A percentile compares a stretch with the other conserved stretches of the same genome.
These are phyloP conservation scores for Saccharomycopsis microspora DNA, from an alignment of 805 yeast genomes.

Conservation along the genomic window DNA sequence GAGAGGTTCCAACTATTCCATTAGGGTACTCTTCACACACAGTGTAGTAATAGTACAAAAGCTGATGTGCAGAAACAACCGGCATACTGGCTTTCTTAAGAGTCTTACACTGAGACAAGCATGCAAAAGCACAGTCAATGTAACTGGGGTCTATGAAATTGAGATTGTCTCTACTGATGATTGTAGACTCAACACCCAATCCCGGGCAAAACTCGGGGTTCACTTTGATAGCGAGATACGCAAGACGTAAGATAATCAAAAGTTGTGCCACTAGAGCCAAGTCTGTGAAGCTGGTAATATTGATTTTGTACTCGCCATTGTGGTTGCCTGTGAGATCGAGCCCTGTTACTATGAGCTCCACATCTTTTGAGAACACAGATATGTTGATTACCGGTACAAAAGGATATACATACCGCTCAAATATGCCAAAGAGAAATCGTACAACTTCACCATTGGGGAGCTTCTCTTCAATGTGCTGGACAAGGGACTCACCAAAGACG, in stretches of 20 bases:
- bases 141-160: slow-evolving; percentile 4
- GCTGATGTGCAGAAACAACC: slow-evolving; percentile 1
- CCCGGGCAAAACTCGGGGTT: slow-evolving; percentile 2
- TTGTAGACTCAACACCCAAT: slow-evolving; percentile 2
- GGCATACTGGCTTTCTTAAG: slow-evolving; percentile 4
- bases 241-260: slow-evolving; percentile 7
- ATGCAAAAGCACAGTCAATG: slow-evolving; percentile 7
- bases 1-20: slow-evolving; percentile 2
- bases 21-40: slow-evolving; percentile 10
- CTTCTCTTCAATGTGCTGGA: slow-evolving; percentile 5
- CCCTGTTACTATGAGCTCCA: slow-evolving; percentile 8
- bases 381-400: slow-evolving; percentile 11
- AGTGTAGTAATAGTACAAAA: slow-evolving; percentile 5
- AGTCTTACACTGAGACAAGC: slow-evolving; percentile 10
- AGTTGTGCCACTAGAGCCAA: slow-evolving; percentile 5
- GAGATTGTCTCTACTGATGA: background rate
- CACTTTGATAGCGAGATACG: slow-evolving; percentile 10
- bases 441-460: slow-evolving; percentile 6
- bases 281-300: slow-evolving; percentile 5
- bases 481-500: background rate
- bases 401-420: slow-evolving; percentile 12
- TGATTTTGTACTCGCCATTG: background rate
- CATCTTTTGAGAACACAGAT: slow-evolving; percentile 2
- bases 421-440: slow-evolving; percentile 4
- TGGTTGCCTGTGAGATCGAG: slow-evolving; percentile 1